Conservation (phyloP, 129 eudicot genomes). For the Pulicaria dysenterica region DNA sequence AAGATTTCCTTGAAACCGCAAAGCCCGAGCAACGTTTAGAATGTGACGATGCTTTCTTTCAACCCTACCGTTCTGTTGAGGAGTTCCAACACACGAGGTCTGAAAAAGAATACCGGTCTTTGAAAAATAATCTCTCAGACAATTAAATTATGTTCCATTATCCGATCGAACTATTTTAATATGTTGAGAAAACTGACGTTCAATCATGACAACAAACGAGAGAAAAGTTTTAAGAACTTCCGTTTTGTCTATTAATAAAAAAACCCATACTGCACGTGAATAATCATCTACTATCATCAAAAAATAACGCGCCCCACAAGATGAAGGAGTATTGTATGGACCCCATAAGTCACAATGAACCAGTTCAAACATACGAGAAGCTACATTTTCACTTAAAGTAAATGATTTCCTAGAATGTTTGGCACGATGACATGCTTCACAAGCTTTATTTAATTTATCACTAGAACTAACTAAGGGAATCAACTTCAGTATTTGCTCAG, state of each 20-base stretch:
- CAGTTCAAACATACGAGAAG: neutral
- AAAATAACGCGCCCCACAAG: neutral
- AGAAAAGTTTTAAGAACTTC: neutral
- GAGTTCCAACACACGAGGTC: neutral
- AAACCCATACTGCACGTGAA: neutral
- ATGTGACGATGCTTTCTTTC: too few relatives aligned
- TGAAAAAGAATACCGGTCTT: neutral
- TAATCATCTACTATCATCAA: neutral
- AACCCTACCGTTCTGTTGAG: too few relatives aligned
- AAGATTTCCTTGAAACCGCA: neutral
- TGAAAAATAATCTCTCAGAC: neutral
- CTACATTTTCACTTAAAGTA: neutral
- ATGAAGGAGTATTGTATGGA: neutral
- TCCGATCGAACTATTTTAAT: neutral
- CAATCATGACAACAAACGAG: neutral
- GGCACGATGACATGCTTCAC: constrained; percentile 2
- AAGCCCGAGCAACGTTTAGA: too few relatives aligned
- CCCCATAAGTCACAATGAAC: constrained; percentile 21
- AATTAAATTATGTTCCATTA: neutral
- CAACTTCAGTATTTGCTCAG: neutral
- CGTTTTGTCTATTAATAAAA: neutral
- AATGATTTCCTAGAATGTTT: neutral
- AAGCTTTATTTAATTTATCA: neutral
- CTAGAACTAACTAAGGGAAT: neutral
- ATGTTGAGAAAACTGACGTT: too few relatives aligned